Evolutionary conservation across 306 rosid genomes (phyloP).

Genomic region (Vigna unguiculata): DNA sequence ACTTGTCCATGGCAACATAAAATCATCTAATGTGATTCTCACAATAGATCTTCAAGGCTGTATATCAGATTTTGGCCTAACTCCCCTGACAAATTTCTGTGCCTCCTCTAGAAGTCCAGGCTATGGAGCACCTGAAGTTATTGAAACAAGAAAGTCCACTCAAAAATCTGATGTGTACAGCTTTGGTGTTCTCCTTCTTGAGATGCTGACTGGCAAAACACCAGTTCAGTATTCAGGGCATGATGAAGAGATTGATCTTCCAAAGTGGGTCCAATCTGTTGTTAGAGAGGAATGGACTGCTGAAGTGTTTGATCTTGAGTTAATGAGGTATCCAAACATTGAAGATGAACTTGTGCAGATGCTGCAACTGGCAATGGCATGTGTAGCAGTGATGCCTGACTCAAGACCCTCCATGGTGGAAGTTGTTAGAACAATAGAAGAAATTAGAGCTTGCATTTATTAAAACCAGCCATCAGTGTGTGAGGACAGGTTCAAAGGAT

Average conservation of each 20-base stretch:
- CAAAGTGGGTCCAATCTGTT: constrained; percentile 90
- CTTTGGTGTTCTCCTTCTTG: constrained; percentile 89
- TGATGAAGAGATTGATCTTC: constrained; percentile 80
- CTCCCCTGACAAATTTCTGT: constrained; percentile 61
- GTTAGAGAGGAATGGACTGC: constrained; percentile 96
- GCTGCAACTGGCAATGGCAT: constrained; percentile 94
- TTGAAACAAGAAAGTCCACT: constrained; percentile 64
- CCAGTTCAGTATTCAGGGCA: constrained; percentile 77
- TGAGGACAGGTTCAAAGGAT: constrained; percentile 51
- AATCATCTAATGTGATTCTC: constrained; percentile 87
- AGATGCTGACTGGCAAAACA: constrained; percentile 86
- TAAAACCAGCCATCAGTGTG: constrained; percentile 57
- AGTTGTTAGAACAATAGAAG: constrained; percentile 78
- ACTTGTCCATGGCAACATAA: constrained; percentile 83
- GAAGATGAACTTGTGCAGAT: constrained; percentile 96
- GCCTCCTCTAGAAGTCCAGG: constrained; percentile 66
- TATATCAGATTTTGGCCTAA: constrained; percentile 81
- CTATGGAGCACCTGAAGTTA: constrained; percentile 78
- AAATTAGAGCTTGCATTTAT: constrained; percentile 57
- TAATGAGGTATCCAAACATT: constrained; percentile 71
- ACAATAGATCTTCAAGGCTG: constrained; percentile 66
- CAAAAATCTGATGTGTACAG: constrained; percentile 84
- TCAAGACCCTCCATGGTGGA: constrained; percentile 85
- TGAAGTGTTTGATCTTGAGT: constrained; percentile 93
- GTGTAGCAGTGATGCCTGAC: constrained; percentile 80